Evolutionary conservation across 1,139 yeast species (phyloP).

Genomic region (Pichia sp.): DNA sequence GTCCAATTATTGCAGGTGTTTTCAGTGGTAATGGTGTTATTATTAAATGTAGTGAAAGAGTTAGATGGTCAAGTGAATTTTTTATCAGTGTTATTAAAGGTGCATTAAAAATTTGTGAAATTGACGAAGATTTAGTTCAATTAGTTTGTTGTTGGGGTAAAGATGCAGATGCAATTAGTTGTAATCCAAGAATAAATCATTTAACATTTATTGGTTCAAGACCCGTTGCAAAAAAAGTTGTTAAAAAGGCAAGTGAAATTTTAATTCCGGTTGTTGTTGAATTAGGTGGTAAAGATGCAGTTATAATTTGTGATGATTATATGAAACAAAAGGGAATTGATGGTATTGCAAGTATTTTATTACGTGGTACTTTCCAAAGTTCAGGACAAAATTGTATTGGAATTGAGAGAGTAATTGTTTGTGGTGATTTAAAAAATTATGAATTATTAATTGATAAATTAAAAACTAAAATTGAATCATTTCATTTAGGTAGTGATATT

Average conservation of each 20-base stretch:
- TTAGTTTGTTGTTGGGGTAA: constrained; percentile 74
- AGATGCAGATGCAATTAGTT: constrained; percentile 77
- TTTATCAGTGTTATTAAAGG: constrained; percentile 64
- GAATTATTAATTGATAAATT: constrained; percentile 53
- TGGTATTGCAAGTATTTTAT: constrained; percentile 68
- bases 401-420: constrained; percentile 74
- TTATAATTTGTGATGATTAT: constrained; percentile 73
- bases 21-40: constrained; percentile 89
- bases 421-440: constrained; percentile 55
- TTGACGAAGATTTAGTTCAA: constrained; percentile 79
- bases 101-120: constrained; percentile 66
- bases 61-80: constrained; percentile 87
- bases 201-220: constrained; percentile 94
- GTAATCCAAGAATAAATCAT: constrained; percentile 77
- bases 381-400: constrained; percentile 98
- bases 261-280: constrained; percentile 93
- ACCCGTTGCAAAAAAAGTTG: constrained; percentile 85
- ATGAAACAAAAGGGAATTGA: constrained; percentile 40
- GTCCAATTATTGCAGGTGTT: constrained; percentile 82
- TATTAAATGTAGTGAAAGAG: constrained; percentile 91
- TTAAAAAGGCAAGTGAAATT: constrained; percentile 71
- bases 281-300: constrained; percentile 92
- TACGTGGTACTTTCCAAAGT: constrained; percentile 94
- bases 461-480: constrained; percentile 46
- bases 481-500: constrained; percentile 84